These are phyloP conservation scores for Penicillium fimorum DNA, from an alignment of 495 filamentous ascomycete genomes.

Conservation along the genomic window DNA sequence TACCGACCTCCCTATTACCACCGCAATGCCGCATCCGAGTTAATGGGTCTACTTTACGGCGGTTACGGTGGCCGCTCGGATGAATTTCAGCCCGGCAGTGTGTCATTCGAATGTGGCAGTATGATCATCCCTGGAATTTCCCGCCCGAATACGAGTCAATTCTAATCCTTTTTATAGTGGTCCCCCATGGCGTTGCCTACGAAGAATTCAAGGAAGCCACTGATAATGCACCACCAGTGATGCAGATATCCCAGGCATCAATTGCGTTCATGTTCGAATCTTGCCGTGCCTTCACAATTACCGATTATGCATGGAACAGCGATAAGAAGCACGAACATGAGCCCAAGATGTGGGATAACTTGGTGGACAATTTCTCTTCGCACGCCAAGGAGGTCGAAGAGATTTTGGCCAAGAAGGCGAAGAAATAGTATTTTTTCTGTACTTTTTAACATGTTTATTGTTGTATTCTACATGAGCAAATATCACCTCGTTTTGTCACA, in stretches of 20 bases:
- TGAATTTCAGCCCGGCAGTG: slow-evolving; percentile 57
- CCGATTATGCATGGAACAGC: slow-evolving; percentile 52
- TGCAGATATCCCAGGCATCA: slow-evolving; percentile 48
- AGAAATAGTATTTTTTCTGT: slow-evolving; percentile 14
- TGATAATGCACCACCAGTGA: slow-evolving; percentile 38
- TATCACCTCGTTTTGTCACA: too few relatives aligned
- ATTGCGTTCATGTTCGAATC: slow-evolving; percentile 64
- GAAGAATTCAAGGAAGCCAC: slow-evolving; percentile 65
- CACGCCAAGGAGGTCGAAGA: slow-evolving; percentile 46
- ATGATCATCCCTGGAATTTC: slow-evolving; percentile 12
- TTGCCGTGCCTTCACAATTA: slow-evolving; percentile 49
- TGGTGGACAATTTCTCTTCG: slow-evolving; percentile 50
- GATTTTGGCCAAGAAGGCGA: slow-evolving; percentile 30
- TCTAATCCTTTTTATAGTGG: slow-evolving; percentile 30
- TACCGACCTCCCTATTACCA: slow-evolving; percentile 53
- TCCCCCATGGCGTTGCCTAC: slow-evolving; percentile 59
- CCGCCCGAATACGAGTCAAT: background rate
- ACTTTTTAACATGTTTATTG: background rate
- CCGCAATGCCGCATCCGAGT: slow-evolving; percentile 49
- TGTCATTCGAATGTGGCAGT: slow-evolving; percentile 57
- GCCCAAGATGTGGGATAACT: slow-evolving; percentile 55
- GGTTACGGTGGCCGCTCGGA: slow-evolving; percentile 54
- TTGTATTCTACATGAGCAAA: too few relatives aligned
- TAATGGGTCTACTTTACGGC: slow-evolving; percentile 55
- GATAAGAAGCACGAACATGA: slow-evolving; percentile 57